Evolutionary conservation across 2,329 filamentous ascomycete genomes (phyloP).

Genomic region (Clarireedia hainanense): DNA sequence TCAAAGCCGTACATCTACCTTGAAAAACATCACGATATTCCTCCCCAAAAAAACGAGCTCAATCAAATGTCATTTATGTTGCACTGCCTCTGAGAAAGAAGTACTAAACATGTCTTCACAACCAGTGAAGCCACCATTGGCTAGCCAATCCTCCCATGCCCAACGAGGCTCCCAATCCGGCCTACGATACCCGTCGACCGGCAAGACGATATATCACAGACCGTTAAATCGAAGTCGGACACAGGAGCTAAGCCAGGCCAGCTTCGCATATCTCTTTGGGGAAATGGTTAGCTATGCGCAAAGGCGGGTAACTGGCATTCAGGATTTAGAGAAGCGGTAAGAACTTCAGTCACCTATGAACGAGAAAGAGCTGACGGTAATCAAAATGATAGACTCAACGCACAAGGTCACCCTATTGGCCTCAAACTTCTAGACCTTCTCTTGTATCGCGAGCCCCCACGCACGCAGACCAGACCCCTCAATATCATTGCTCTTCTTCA

Average conservation of each 20-base stretch:
- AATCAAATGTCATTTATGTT: too few species aligned
- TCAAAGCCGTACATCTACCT: not conserved
- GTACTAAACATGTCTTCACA: constrained; percentile 27
- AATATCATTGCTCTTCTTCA: constrained; percentile 87
- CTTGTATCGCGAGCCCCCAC: constrained; percentile 69
- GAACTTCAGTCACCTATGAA: constrained; percentile 16
- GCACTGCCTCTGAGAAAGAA: not conserved
- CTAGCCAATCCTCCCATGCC: constrained; percentile 18
- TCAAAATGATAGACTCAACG: constrained; percentile 59
- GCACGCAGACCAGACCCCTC: constrained; percentile 69
- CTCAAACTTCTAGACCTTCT: constrained; percentile 92
- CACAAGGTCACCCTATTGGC: constrained; percentile 88
- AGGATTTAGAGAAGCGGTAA: constrained; percentile 86
- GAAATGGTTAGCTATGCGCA: constrained; percentile 98
- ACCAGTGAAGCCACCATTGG: constrained; percentile 23
- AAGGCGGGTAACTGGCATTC: constrained; percentile 79
- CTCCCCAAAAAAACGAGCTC: too few species aligned
- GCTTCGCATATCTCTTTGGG: constrained; percentile 91
- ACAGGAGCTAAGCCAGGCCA: constrained; percentile 82
- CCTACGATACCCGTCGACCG: constrained; percentile 81
- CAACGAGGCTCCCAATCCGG: constrained; percentile 39
- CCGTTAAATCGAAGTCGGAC: constrained; percentile 86
- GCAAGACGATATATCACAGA: constrained; percentile 97
- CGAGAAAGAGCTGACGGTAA: not conserved
- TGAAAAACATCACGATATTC: too few species aligned